A percentile compares a stretch with the other conserved stretches of the same genome.
Evolutionary conservation across 176 grass and related monocot species (phyloP).

Genomic region (Guadua angustifolia): DNA sequence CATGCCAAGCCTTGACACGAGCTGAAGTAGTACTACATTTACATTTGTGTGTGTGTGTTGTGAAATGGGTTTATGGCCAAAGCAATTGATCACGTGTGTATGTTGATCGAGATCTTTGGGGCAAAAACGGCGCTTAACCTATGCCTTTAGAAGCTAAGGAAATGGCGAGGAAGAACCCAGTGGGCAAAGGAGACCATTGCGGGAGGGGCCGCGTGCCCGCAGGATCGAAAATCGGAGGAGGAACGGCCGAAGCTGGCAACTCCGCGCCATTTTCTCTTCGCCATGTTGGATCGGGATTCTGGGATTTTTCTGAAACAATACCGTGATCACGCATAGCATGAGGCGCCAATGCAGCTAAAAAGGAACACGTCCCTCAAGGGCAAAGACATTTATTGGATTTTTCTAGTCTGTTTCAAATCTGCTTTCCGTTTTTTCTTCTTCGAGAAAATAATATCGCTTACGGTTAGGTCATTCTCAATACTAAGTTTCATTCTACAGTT

Average conservation of each 20-base stretch:
- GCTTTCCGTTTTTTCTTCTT: no score
- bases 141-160: constrained; percentile 21
- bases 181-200: not conserved
- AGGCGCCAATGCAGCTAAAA: constrained; percentile 1
- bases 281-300: not conserved
- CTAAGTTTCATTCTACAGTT: no score
- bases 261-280: constrained; percentile 44
- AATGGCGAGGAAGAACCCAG: constrained; percentile 32
- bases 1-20: not conserved
- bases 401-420: no score
- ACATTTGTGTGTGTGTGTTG: not conserved
- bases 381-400: not conserved
- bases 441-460: not conserved
- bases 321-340: not conserved
- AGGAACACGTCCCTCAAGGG: not conserved
- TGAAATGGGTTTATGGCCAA: not conserved
- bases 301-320: constrained; percentile 15
- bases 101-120: not conserved
- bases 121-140: constrained; percentile 6
- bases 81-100: constrained; percentile 31
- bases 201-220: constrained; percentile 15
- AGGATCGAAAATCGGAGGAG: constrained; percentile 31
- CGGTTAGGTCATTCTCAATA: no score
- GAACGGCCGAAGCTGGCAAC: constrained; percentile 38
- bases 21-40: not conserved